Conservation (phyloP, 2,329 filamentous ascomycete species). For the Lomentospora prolificans region DNA sequence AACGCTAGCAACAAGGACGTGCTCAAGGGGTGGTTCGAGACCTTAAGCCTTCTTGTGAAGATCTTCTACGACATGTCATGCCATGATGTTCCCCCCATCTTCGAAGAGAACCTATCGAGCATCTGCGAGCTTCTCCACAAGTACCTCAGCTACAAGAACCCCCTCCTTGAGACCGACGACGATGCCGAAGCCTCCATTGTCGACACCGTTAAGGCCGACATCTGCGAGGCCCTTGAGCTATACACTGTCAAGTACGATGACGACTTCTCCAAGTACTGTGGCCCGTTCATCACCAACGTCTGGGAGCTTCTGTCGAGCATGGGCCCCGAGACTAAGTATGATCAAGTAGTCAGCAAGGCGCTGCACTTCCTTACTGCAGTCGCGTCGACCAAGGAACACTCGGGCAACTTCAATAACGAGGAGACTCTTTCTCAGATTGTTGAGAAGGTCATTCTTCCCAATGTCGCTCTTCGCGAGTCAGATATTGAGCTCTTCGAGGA, state of each 20-base stretch:
- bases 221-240: slow-evolving; percentile 81
- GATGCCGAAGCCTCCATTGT: slow-evolving; percentile 79
- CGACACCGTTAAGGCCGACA: slow-evolving; percentile 84
- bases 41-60: slow-evolving; percentile 80
- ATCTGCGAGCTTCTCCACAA: slow-evolving; percentile 80
- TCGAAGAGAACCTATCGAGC: slow-evolving; percentile 75
- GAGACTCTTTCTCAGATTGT: slow-evolving; percentile 75
- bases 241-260: slow-evolving; percentile 95
- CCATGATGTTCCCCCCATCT: slow-evolving; percentile 88
- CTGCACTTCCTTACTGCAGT: slow-evolving; percentile 91
- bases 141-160: slow-evolving; percentile 83
- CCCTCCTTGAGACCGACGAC: slow-evolving; percentile 72
- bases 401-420: slow-evolving; percentile 75
- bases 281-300: slow-evolving; percentile 77
- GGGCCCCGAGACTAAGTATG: slow-evolving; percentile 83
- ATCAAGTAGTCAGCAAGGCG: slow-evolving; percentile 87
- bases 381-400: slow-evolving; percentile 66
- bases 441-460: slow-evolving; percentile 91
- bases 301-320: slow-evolving; percentile 87
- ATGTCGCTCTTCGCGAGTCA: slow-evolving; percentile 82
- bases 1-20: slow-evolving; percentile 66
- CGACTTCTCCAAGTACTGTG: slow-evolving; percentile 71
- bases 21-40: slow-evolving; percentile 71
- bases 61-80: slow-evolving; percentile 95
- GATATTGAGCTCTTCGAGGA: slow-evolving; percentile 96